Evolutionary conservation across 2,329 filamentous ascomycete genomes (phyloP).

Genomic region (Colletotrichum zoysiae): DNA sequence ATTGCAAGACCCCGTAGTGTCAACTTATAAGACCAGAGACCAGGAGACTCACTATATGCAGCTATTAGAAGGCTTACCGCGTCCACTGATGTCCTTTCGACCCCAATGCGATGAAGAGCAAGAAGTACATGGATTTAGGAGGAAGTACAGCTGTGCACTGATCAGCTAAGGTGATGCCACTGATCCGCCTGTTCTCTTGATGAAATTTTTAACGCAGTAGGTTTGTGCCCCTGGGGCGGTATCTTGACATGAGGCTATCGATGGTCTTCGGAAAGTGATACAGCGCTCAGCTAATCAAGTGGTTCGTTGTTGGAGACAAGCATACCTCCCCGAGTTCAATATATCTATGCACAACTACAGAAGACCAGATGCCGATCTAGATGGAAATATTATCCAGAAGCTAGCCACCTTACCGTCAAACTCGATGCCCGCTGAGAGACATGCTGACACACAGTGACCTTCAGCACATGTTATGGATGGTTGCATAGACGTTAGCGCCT

Average conservation of each 20-base stretch:
- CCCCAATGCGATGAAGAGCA: conserved; percentile 41
- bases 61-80: conserved; percentile 43
- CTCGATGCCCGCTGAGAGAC: neutral
- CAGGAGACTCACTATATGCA: too few species aligned
- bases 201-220: conserved; percentile 46
- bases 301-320: conserved; percentile 30
- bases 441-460: conserved; percentile 12
- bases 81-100: conserved; percentile 44
- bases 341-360: conserved; percentile 35
- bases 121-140: conserved; percentile 39
- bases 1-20: neutral
- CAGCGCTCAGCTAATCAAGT: conserved; percentile 16
- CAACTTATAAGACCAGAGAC: neutral
- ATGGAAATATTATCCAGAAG: conserved; percentile 28
- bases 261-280: conserved; percentile 22
- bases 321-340: conserved; percentile 10
- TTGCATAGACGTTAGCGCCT: neutral
- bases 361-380: conserved; percentile 22
- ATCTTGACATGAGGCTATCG: conserved; percentile 19
- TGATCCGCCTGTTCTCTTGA: conserved; percentile 43
- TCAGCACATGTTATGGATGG: conserved; percentile 24
- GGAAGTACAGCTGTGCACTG: conserved; percentile 36
- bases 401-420: conserved; percentile 20
- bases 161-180: conserved; percentile 33
- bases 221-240: conserved; percentile 14